These are phyloP conservation scores for Acrocalymma vagum DNA, from an alignment of 2,329 filamentous ascomycete species.

Conservation along the genomic window DNA sequence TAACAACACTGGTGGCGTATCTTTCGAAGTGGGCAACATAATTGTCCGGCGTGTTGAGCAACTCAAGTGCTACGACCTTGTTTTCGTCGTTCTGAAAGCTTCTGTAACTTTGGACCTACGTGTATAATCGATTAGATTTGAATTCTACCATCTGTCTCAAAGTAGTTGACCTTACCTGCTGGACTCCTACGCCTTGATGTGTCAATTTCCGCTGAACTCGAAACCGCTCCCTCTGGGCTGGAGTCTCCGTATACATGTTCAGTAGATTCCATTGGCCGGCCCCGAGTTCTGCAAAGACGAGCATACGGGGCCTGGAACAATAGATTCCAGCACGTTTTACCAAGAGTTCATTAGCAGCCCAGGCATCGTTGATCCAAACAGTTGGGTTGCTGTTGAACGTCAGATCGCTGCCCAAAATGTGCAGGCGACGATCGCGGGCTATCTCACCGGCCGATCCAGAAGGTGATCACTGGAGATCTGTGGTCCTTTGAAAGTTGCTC, in stretches of 20 bases:
- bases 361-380: slow-evolving; percentile 53
- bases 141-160: no score
- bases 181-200: slow-evolving; percentile 42
- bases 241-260: slow-evolving; percentile 34
- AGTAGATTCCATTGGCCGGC: slow-evolving; percentile 34
- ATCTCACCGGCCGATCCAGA: slow-evolving; percentile 56
- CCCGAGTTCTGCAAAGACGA: slow-evolving; percentile 50
- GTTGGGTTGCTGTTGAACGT: slow-evolving; percentile 35
- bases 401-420: slow-evolving; percentile 43
- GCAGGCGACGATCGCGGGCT: slow-evolving; percentile 42
- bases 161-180: no score
- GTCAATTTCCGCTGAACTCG: slow-evolving; percentile 32
- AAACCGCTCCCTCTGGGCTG: slow-evolving; percentile 28
- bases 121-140: no score
- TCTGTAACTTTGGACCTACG: slow-evolving; percentile 60
- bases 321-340: slow-evolving; percentile 61
- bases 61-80: slow-evolving; percentile 59
- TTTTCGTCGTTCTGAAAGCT: slow-evolving; percentile 69
- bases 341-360: slow-evolving; percentile 59
- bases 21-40: slow-evolving; percentile 65
- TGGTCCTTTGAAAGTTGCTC: slow-evolving; percentile 60
- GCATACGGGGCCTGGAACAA: slow-evolving; percentile 56
- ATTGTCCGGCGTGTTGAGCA: slow-evolving; percentile 54
- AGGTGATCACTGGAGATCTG: slow-evolving; percentile 59
- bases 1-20: slow-evolving; percentile 63